Evolutionary conservation across 495 filamentous ascomycete species (phyloP), one percentile per base, ranked within the genome.

Genomic region (Podospora sp.): DNA sequence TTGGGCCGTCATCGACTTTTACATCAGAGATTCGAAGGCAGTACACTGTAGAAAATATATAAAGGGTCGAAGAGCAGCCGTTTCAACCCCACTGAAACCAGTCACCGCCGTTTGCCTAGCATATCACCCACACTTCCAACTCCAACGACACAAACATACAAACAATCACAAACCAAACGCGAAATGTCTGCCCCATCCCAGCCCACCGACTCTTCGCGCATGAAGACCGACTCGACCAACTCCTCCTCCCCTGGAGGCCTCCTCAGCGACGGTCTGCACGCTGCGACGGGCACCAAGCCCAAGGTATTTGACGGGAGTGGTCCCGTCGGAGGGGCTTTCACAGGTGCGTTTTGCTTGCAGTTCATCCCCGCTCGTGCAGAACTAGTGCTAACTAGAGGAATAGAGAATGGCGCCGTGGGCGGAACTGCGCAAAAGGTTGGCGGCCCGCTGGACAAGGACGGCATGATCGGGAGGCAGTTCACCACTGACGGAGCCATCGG

Each of bases 391-490:
- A 53, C 50, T 18, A 18, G 50, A 11, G 24, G 69, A n/a, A n/a
- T 69, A 80, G 78, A 70, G 16, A 78, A 86, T 14, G 84, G 86
- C 26, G 74, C 77, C 0, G 76, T 88, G 29, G 83, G 86, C 18
- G 79, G 82, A 40, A 79, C 79, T 5, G 83, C 80, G 6, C 76
- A 88, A 58, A 80, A 75, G 51, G 62, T 88, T 8, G 84, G 86
- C 22, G 86, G 86, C 0, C 84, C 84, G 0, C 76, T 87, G 52
- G 80, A 71, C 50, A 81, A 80, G 60, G 77, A 81, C 14, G 82
- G 83, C 14, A 57, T 69, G 33, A 79, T 86, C 60, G 84, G 83
- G 35, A 79, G 76, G 50, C 83, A 83, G 69, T 86, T 86, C 65
- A 83, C 82, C 16, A 71, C 75, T 9, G 74, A 82, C 61, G 80